Percentiles rank a stretch among this genome's conserved stretches.
Conservation (phyloP, 306 rosid genomes). For the Cotoneaster glaucophyllus region DNA sequence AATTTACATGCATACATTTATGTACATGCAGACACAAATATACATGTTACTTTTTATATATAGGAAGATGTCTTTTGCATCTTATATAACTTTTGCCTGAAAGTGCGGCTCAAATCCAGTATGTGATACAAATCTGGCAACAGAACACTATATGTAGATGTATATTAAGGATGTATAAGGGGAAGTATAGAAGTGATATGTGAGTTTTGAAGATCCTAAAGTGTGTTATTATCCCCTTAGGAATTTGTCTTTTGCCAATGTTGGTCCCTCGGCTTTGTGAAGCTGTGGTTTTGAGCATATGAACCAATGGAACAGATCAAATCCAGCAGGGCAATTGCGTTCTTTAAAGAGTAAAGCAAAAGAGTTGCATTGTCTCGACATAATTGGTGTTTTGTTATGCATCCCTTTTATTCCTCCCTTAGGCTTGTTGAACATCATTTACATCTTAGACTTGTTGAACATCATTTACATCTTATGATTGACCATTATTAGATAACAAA, state of each 20-base stretch:
- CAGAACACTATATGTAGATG: not conserved
- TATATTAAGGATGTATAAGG: not conserved
- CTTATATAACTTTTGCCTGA: not conserved
- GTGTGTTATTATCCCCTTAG: not conserved
- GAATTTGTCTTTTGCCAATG: not conserved
- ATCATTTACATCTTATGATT: not conserved
- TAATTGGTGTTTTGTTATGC: not conserved
- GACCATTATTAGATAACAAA: not conserved
- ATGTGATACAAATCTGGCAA: not conserved
- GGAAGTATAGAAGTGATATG: not conserved
- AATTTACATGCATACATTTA: not conserved
- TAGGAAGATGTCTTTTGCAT: not conserved
- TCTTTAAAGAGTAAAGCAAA: not conserved
- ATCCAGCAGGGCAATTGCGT: not conserved
- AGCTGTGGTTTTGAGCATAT: not conserved
- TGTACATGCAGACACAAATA: not conserved
- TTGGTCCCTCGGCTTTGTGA: not conserved
- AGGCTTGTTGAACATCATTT: not conserved
- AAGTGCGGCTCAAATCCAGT: not conserved
- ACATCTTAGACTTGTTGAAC: not conserved
- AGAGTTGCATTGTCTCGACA: not conserved
- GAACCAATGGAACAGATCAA: not conserved
- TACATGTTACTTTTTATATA: not conserved
- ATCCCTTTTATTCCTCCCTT: not conserved
- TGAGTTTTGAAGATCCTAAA: not conserved